Evolutionary conservation across 2,329 filamentous ascomycete species (phyloP).

Genomic region (Nemania sp.): DNA sequence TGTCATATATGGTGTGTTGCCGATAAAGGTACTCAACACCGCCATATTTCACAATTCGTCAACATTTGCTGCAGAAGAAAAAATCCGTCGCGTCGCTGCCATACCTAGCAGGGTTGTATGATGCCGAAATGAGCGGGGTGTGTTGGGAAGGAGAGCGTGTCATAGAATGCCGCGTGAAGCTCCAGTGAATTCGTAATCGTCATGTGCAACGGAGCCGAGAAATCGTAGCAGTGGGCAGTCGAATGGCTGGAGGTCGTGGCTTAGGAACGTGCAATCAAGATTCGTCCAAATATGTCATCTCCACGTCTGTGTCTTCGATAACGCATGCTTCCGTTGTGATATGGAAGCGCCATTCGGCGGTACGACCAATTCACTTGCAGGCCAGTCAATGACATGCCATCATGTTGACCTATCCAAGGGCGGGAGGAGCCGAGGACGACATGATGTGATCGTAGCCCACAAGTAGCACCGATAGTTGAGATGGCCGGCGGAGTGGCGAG

Average conservation of each 20-base stretch:
- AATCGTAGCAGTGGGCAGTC: slow-evolving; percentile 4
- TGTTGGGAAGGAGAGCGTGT: not conserved
- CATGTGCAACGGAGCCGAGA: slow-evolving; percentile 9
- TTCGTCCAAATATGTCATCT: slow-evolving; percentile 17
- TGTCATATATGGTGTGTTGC: slow-evolving; percentile 14
- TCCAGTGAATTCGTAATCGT: slow-evolving; percentile 20
- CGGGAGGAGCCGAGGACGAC: slow-evolving; percentile 44
- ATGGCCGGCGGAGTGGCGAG: slow-evolving; percentile 46
- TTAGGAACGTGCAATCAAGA: slow-evolving; percentile 1
- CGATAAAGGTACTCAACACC: not conserved
- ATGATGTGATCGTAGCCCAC: slow-evolving; percentile 48
- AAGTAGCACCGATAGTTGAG: slow-evolving; percentile 53
- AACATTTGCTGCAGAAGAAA: not conserved
- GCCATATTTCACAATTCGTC: slow-evolving; percentile 10
- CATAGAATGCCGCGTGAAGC: slow-evolving; percentile 15
- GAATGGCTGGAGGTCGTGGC: not conserved
- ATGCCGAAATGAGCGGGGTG: too few relatives aligned
- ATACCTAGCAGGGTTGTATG: too few relatives aligned
- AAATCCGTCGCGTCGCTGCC: slow-evolving; percentile 13
- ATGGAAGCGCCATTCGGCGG: slow-evolving; percentile 25
- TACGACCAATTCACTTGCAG: slow-evolving; percentile 1
- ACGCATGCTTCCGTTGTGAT: slow-evolving; percentile 29
- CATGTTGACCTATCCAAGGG: slow-evolving; percentile 23
- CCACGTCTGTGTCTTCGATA: slow-evolving; percentile 36
- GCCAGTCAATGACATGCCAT: slow-evolving; percentile 19